Evolutionary conservation across 129 eudicot genomes (phyloP).

Genomic region (Saussurea involucrata): DNA sequence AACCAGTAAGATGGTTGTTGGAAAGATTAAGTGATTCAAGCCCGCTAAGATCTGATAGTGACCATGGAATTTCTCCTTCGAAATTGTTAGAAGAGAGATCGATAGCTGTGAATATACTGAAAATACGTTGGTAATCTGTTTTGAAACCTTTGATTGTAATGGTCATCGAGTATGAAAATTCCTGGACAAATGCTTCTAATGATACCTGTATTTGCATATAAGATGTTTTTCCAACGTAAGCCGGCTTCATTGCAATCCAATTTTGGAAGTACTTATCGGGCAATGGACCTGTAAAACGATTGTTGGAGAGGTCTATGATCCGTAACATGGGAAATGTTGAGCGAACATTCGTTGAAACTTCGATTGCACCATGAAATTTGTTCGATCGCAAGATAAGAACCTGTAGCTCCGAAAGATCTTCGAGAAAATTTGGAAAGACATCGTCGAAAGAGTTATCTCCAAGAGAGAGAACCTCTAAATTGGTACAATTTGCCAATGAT

Average conservation of each 20-base stretch:
- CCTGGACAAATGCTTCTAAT: not conserved
- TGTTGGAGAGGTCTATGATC: constrained; percentile 33
- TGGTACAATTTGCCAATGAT: constrained; percentile 3
- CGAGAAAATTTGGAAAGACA: constrained; percentile 13
- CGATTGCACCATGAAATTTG: not conserved
- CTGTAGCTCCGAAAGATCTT: constrained; percentile 1
- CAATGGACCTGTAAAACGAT: constrained; percentile 20
- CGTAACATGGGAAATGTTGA: constrained; percentile 9
- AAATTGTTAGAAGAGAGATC: constrained; percentile 40
- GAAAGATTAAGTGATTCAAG: too few species aligned
- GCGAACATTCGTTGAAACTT: not conserved
- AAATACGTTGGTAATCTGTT: not conserved
- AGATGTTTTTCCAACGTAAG: not conserved
- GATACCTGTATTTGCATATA: not conserved
- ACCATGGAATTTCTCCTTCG: constrained; percentile 23
- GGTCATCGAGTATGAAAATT: not conserved
- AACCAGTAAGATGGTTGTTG: not conserved
- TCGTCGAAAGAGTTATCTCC: constrained; percentile 13
- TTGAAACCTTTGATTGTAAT: constrained; percentile 20
- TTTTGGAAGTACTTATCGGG: not conserved
- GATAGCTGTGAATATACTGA: constrained; percentile 2
- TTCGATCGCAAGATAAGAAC: constrained; percentile 18
- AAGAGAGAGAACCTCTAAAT: not conserved
- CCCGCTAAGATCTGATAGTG: constrained; percentile 14
- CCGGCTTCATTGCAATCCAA: constrained; percentile 18